These are phyloP conservation scores for Solanum sejunctum DNA, from an alignment of 257 asterid species.

Conservation along the genomic window DNA sequence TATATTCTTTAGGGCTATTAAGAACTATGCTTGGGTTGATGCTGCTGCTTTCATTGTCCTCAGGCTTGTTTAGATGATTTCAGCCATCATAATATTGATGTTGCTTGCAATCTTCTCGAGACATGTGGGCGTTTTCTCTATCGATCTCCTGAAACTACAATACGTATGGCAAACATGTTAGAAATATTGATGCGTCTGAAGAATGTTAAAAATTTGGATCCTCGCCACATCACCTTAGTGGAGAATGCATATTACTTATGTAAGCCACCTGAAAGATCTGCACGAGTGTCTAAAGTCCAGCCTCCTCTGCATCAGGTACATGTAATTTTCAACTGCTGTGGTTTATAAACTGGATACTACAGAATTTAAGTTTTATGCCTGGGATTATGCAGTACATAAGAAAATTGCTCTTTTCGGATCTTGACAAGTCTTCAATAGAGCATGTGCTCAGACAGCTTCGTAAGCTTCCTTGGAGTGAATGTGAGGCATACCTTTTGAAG, in stretches of 20 bases:
- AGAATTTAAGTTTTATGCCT: slow-evolving; percentile 7
- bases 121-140: slow-evolving; percentile 97
- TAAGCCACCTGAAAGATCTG: slow-evolving; percentile 99
- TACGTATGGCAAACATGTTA: slow-evolving; percentile 96
- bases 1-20: not conserved
- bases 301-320: slow-evolving; percentile 92
- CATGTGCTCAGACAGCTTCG: slow-evolving; percentile 88
- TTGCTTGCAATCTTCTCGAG: slow-evolving; percentile 98
- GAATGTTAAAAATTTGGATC: slow-evolving; percentile 96
- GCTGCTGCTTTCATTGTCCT: not conserved
- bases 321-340: not conserved
- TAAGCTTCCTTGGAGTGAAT: slow-evolving; percentile 94
- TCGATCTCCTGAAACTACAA: slow-evolving; percentile 87
- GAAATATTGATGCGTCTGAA: slow-evolving; percentile 96
- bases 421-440: slow-evolving; percentile 86
- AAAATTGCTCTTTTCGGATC: slow-evolving; percentile 94
- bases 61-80: slow-evolving; percentile 98
- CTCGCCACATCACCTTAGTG: slow-evolving; percentile 91
- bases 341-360: not conserved
- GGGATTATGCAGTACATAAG: slow-evolving; percentile 66
- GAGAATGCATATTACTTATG: slow-evolving; percentile 98
- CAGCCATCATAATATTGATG: slow-evolving; percentile 92
- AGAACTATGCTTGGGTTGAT: not conserved
- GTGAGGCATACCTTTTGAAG: slow-evolving; percentile 74
- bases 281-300: slow-evolving; percentile 90